Evolutionary conservation across 805 yeast genomes (phyloP), one percentile per base, ranked within the genome.

Genomic region (Zygosaccharomyces rouxii): DNA sequence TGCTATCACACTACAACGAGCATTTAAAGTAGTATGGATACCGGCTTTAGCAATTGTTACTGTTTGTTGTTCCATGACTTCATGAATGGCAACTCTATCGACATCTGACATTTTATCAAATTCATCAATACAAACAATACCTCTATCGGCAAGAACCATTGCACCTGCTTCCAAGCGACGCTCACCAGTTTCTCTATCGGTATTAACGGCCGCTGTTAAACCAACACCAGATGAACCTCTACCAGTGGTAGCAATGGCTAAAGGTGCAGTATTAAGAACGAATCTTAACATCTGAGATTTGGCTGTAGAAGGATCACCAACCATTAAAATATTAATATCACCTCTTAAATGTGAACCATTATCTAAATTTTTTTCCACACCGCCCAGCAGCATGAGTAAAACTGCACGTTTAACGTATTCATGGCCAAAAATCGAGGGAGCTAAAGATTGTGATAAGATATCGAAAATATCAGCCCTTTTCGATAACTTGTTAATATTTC

Each of bases 171-270:
- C 99, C 55, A 94, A 74, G 58, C 95, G 79, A 61, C 97, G 78
- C 71, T 94, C 99, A 51, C 98, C 98, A 0, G 99, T 94, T 68
- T 94, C 99, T 61, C 84, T 85, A 69, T 94, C 99, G 1, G 90
- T 79, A 5, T 97, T 90, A 2, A 94, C 99, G 0, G 99, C 99
- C 16, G 99, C 99, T 0, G 99, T 94, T 62, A 94, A 78, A 88
- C 99, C 99, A 39, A 94, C 99, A 68, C 99, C 99, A 1, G 98
- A 90, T n/a, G 98, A 92, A 54, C 99, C 99, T 68, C 96, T 83
- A 74, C 99, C 99, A 0, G 99, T 94, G 0, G 99, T 94, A 23
- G 98, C 97, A 58, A 94, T 89, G 3, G 98, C 98, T 58, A 94
- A 74, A 1, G 95, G 76, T 1, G 99, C 99, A 1, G 98, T 92